These are phyloP conservation scores for Eucalyptus erythrocorys DNA, from an alignment of 345 rosid species.

Conservation along the genomic window DNA sequence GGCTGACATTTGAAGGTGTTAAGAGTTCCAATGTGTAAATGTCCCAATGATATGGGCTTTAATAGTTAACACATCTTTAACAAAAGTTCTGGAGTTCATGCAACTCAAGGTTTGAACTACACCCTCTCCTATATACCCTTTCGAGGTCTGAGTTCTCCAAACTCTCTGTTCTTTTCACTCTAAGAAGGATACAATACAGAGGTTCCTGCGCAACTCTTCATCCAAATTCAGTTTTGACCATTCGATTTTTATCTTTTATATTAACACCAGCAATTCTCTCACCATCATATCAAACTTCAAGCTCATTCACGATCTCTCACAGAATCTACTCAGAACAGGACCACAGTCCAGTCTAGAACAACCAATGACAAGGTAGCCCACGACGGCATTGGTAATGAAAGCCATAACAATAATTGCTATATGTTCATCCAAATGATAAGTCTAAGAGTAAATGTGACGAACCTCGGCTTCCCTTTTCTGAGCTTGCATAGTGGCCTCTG, in stretches of 20 bases:
- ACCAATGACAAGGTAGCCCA: neutral
- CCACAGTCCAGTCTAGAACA: neutral
- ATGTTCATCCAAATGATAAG: neutral
- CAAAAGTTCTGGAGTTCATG: neutral
- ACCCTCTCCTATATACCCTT: neutral
- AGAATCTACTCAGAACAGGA: neutral
- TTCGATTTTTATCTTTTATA: neutral
- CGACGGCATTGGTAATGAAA: neutral
- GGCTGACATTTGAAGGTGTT: neutral
- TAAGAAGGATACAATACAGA: neutral
- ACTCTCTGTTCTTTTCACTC: neutral
- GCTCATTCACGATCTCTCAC: neutral
- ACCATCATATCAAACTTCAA: neutral
- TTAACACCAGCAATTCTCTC: neutral
- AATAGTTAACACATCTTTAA: neutral
- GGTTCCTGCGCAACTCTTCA: neutral
- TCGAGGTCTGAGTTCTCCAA: neutral
- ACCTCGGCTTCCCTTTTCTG: slow-evolving; percentile 75
- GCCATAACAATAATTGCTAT: neutral
- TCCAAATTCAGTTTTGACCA: neutral
- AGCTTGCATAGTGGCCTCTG: slow-evolving; percentile 29
- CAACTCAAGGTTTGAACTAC: neutral
- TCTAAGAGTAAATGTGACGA: neutral
- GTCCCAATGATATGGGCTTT: neutral
- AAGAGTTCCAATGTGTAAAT: neutral